Conservation (phyloP, 371 early-diverging fungal genomes). For the Apophysomyces elegans region DNA sequence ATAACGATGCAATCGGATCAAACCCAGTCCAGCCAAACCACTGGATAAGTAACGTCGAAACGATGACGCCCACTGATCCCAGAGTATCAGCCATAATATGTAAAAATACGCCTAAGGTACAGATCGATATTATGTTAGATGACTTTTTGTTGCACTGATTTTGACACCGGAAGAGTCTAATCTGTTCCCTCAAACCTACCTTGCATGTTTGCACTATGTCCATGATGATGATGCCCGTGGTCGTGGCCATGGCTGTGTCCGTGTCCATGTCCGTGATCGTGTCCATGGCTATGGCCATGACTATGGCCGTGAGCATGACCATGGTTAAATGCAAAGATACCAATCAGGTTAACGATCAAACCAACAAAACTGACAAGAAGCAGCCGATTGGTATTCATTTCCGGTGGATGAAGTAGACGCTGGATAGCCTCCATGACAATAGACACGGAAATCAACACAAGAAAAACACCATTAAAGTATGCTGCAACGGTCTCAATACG, state of each 20-base stretch:
- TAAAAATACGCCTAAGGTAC: constrained; percentile 80
- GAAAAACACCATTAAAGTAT: constrained; percentile 89
- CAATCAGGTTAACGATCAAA: constrained; percentile 89
- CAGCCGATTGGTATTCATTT: constrained; percentile 85
- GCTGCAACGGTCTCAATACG: constrained; percentile 92
- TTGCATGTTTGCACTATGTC: constrained; percentile 73
- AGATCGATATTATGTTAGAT: too few species aligned
- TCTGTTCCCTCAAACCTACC: constrained; percentile 32
- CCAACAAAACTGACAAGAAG: constrained; percentile 90
- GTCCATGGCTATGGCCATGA: too few species aligned
- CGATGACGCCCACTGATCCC: constrained; percentile 95
- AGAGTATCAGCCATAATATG: constrained; percentile 96
- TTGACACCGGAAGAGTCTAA: background rate
- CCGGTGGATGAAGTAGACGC: constrained; percentile 83
- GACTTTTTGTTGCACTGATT: background rate
- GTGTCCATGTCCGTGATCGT: too few species aligned
- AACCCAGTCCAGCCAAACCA: constrained; percentile 94
- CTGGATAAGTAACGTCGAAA: constrained; percentile 88
- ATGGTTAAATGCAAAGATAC: constrained; percentile 92
- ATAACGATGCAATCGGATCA: constrained; percentile 94
- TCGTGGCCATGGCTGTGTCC: too few species aligned
- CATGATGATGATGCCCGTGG: constrained; percentile 28
- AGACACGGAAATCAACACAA: constrained; percentile 85
- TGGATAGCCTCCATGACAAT: constrained; percentile 92
- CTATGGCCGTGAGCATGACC: constrained; percentile 75